A percentile compares a stretch with the other conserved stretches of the same genome.
Conservation (phyloP, 1,284 basidiomycete genomes). For the Coniferiporia sulphurascens region DNA sequence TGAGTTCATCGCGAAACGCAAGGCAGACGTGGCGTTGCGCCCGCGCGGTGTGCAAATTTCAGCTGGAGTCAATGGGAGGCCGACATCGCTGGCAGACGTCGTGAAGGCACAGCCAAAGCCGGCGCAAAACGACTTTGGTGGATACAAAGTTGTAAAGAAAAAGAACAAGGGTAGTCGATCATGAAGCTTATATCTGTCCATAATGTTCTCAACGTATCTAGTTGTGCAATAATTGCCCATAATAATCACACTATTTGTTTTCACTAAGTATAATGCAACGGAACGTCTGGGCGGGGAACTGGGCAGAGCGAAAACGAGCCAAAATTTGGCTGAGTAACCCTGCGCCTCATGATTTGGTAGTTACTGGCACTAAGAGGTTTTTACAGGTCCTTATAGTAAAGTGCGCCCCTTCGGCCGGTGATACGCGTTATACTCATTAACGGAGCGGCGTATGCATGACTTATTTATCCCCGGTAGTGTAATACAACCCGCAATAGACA, state of each 20-base stretch:
- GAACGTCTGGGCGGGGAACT: too few species aligned
- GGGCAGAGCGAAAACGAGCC: background rate
- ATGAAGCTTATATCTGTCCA: background rate
- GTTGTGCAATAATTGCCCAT: background rate
- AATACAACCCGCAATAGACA: too few species aligned
- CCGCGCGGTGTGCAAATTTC: conserved; percentile 38
- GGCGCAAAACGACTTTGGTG: conserved; percentile 67
- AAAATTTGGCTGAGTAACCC: too few species aligned
- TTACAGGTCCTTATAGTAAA: too few species aligned
- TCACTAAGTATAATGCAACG: too few species aligned
- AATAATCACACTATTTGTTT: background rate
- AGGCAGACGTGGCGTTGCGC: conserved; percentile 61
- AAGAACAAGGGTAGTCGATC: conserved; percentile 67
- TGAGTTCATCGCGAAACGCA: conserved; percentile 86
- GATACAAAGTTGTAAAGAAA: conserved; percentile 90
- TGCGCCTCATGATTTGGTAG: too few species aligned
- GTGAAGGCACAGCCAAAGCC: conserved; percentile 86
- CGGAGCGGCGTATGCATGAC: too few species aligned
- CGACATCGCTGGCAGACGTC: conserved; percentile 77
- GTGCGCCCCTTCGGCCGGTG: too few species aligned
- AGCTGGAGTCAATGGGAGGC: conserved; percentile 42
- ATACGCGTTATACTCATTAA: too few species aligned
- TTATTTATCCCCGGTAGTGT: too few species aligned
- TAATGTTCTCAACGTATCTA: background rate
- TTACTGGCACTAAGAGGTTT: too few species aligned